phyloP scores from a whole-genome alignment of 2,329 filamentous ascomycete species.

The Paramyrothecium sp. region DNA sequence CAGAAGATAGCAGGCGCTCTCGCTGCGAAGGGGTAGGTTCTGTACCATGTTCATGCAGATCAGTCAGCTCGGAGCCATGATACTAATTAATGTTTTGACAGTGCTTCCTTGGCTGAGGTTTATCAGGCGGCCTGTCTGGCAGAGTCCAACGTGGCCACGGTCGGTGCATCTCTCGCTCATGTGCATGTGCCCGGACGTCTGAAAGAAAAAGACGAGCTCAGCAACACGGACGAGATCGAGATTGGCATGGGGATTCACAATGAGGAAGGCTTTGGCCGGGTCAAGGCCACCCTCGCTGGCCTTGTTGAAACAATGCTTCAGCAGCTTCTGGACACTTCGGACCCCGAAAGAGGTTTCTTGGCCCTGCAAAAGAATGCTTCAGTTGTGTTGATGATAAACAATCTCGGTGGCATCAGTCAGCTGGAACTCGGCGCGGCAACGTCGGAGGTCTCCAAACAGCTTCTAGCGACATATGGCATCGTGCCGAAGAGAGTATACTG shows the following conservation, averaged over 20 bases:
- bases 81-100: background rate
- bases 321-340: slow-evolving; percentile 56
- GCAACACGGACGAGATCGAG: slow-evolving; percentile 61
- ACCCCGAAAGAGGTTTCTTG: slow-evolving; percentile 54
- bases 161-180: slow-evolving; percentile 50
- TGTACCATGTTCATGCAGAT: background rate
- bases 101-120: slow-evolving; percentile 40
- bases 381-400: slow-evolving; percentile 15
- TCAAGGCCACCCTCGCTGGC: slow-evolving; percentile 43
- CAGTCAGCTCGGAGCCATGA: background rate
- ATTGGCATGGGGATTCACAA: slow-evolving; percentile 33
- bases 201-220: slow-evolving; percentile 27
- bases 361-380: slow-evolving; percentile 39
- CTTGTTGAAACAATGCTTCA: slow-evolving; percentile 61
- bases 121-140: slow-evolving; percentile 36
- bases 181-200: slow-evolving; percentile 53
- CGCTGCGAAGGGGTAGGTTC: slow-evolving; percentile 32
- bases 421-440: slow-evolving; percentile 18
- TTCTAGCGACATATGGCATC: slow-evolving; percentile 11
- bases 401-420: slow-evolving; percentile 15
- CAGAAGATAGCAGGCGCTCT: slow-evolving; percentile 8
- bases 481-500: slow-evolving; percentile 45
- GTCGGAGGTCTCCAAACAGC: slow-evolving; percentile 13
- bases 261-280: slow-evolving; percentile 39
- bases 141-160: slow-evolving; percentile 47